Base-by-base conservation (phyloP, 164 flowering plant genomes). In the Chloranthus sessilifolius region DNA sequence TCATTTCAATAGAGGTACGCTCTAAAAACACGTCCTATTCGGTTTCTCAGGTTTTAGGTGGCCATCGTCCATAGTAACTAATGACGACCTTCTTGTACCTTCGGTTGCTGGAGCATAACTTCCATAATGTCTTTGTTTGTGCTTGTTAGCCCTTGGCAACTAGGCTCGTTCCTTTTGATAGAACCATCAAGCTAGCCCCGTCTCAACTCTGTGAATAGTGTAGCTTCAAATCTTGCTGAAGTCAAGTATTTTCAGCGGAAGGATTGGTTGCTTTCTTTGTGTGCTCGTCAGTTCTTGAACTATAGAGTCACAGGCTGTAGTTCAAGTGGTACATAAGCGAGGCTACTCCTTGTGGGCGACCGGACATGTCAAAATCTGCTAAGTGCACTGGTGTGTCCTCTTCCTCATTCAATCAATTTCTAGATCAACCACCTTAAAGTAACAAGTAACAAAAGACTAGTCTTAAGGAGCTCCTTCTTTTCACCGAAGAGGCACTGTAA, bases 321-420 rank as follows among this genome's bases (percentile, higher is more conserved):
- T 37, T 37, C 41, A 37, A 37, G 41, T 12, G 41, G 41, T 4
- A 37, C 8, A 37, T 12, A 16, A 37, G 19, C 41, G 14, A 37
- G 41, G 41, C 17, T 37, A 37, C 19, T 37, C n/a, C 41, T 1
- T 14, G 17, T 14, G 14, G 19, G 7, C n/a, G n/a, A n/a, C n/a
- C n/a, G n/a, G n/a, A n/a, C n/a, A n/a, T n/a, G n/a, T n/a, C n/a
- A n/a, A n/a, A n/a, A n/a, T n/a, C n/a, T n/a, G 1, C 41, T 7
- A 5, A 37, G 41, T 37, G 41, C 41, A 37, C 41, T 37, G 19
- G 41, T 20, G 14, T 37, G 41, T 37, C 41, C 41, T 37, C 41
- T 37, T 37, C 41, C 8, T 37, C 5, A 20, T 37, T 37, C 41
- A 37, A 37, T 37, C 41, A 5, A 14, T 37, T 37, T 37, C 8